Conservation (phyloP, 139 green algal genomes). For the Yamagishiella unicocca region DNA sequence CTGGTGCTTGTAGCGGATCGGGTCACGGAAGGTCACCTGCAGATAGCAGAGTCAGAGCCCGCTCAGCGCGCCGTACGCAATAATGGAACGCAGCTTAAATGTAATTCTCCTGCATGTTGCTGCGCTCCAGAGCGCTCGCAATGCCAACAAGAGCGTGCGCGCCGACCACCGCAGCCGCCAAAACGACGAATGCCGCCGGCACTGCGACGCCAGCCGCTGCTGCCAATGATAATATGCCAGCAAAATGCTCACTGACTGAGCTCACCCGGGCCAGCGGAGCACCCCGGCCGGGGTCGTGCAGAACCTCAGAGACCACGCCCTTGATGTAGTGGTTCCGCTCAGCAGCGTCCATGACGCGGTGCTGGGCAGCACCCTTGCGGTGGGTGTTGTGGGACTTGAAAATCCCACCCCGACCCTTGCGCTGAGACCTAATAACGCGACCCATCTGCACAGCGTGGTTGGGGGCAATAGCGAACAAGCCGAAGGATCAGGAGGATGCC, state of each 20-base stretch:
- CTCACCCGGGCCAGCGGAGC: constrained; percentile 95
- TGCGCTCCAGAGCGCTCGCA: too few relatives aligned
- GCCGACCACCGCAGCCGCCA: constrained; percentile 38
- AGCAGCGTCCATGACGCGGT: constrained; percentile 86
- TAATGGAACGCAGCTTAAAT: too few relatives aligned
- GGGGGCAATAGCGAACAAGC: too few relatives aligned
- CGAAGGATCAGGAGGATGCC: too few relatives aligned
- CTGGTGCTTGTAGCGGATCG: constrained; percentile 92
- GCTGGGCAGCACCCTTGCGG: constrained; percentile 95
- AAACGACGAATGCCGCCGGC: too few relatives aligned
- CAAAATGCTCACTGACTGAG: too few relatives aligned
- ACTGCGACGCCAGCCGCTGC: too few relatives aligned
- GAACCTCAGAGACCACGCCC: constrained; percentile 96
- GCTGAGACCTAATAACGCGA: constrained; percentile 97
- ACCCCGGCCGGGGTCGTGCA: constrained; percentile 97
- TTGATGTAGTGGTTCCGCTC: constrained; percentile 97
- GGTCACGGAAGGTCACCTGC: constrained; percentile 96
- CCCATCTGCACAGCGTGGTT: constrained; percentile 83
- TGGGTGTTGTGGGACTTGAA: constrained; percentile 97
- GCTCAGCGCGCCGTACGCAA: too few relatives aligned
- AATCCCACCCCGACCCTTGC: constrained; percentile 97
- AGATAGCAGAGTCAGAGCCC: too few relatives aligned
- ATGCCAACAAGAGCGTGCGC: too few relatives aligned
- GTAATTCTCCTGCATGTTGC: too few relatives aligned
- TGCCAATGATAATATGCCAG: too few relatives aligned